phyloP scores from a whole-genome alignment of 2,329 filamentous ascomycete genomes.

The Xylariaceae sp. region DNA sequence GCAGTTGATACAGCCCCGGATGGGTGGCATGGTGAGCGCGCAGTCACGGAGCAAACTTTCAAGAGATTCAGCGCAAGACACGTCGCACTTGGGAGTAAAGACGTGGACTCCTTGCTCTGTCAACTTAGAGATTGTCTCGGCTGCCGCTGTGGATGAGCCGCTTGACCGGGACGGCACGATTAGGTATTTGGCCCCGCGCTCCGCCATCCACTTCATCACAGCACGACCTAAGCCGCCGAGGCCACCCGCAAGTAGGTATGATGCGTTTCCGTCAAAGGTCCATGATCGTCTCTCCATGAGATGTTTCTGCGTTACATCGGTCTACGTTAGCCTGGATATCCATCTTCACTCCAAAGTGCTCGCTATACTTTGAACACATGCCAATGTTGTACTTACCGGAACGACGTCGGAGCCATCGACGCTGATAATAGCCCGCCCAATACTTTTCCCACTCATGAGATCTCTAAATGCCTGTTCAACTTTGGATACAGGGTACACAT shows the following conservation, averaged over 20 bases:
- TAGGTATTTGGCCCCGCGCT: slow-evolving; percentile 24
- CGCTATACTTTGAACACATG: not conserved
- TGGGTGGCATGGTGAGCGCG: slow-evolving; percentile 28
- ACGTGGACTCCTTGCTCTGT: not conserved
- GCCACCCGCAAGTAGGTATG: slow-evolving; percentile 32
- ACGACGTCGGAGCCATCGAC: slow-evolving; percentile 27
- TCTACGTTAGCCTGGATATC: not conserved
- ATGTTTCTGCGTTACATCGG: not conserved
- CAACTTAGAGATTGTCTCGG: slow-evolving; percentile 10
- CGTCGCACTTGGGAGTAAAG: slow-evolving; percentile 18
- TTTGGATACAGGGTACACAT: slow-evolving; percentile 26
- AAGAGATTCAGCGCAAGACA: slow-evolving; percentile 7
- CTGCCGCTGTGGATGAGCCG: slow-evolving; percentile 12
- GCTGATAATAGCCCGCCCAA: slow-evolving; percentile 28
- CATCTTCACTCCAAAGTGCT: not conserved
- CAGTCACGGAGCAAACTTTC: slow-evolving; percentile 6
- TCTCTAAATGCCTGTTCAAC: slow-evolving; percentile 30
- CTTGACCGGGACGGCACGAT: slow-evolving; percentile 26
- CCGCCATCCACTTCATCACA: slow-evolving; percentile 27
- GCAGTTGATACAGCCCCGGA: slow-evolving; percentile 33
- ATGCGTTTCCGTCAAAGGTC: slow-evolving; percentile 27
- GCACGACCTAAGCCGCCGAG: slow-evolving; percentile 30
- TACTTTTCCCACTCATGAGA: slow-evolving; percentile 29
- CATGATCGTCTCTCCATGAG: slow-evolving; percentile 3
- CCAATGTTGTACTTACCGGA: slow-evolving; percentile 24